Base-by-base conservation (phyloP, 2,329 filamentous ascomycete species). In the Colletotrichum truncatum region DNA sequence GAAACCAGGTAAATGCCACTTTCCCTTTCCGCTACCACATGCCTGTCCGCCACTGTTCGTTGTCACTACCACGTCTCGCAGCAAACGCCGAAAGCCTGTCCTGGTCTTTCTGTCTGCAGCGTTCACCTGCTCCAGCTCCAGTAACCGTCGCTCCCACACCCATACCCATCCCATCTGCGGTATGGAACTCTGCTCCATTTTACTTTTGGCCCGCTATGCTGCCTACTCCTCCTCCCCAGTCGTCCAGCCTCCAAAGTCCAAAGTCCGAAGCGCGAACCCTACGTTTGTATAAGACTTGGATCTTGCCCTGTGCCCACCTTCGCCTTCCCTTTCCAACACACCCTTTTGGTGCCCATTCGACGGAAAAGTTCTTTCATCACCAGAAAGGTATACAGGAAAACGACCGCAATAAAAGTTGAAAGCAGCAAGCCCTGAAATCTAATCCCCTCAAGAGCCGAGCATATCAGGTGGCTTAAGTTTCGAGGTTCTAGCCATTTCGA, bases 1-100 rank as follows among this genome's bases (percentile, higher is more conserved):
- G 68, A 69, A 69, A 64, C 55, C 54, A 48, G 55, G 32, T 43
- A 25, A 63, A 49, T 64, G 41, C 65, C 56, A 52, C 65, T 67
- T 62, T 67, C 55, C 48, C 56, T 53, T 59, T 62, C 45, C 62
- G 49, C 56, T 65, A 23, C 18, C 51, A 61, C 58, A 66, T 66
- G 56, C 63, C 25, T 41, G 36, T 46, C 23, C 43, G 18, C 23
- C 43, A 46, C 43, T 32, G 21, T 23, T n/a, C 45, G 23, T 18
- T 48, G 34, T 16, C n/a, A n/a, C n/a, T n/a, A n/a, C n/a, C n/a
- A n/a, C n/a, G n/a, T n/a, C n/a, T n/a, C n/a, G n/a, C n/a, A n/a
- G n/a, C n/a, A n/a, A n/a, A n/a, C n/a, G n/a, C n/a, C n/a, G n/a
- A n/a, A n/a, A n/a, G n/a, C 7, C 43, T 23, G 12, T 14, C 6